Base-by-base conservation (phyloP, 2,329 filamentous ascomycete species). In the Phialemonium atrogriseum region DNA sequence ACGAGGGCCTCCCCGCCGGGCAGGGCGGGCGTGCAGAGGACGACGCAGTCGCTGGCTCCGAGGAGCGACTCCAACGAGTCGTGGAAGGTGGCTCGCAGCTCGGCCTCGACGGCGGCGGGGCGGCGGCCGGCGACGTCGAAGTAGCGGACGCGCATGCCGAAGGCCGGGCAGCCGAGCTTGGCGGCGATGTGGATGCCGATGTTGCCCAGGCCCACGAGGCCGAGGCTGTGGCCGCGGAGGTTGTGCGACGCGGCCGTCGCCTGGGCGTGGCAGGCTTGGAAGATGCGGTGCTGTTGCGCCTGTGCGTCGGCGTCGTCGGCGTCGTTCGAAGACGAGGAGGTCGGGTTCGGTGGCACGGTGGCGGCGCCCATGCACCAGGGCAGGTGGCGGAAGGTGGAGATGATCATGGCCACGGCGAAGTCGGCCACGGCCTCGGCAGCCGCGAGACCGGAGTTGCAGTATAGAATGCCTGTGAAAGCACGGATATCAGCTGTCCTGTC, bases 361-460 rank as follows among this genome's bases (percentile, higher is more conserved):
- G 77, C 77, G 2, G 76, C 72, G 2, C 62, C 48, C 30, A 73
- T 67, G 39, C 70, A 78, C 72, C 78, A 84, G 2, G 73, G 65
- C 10, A 86, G 67, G 27, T 73, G 66, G 31, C 81, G 76, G 59
- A 84, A 86, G 10, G 73, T 76, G 7, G 72, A 70, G 30, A 87
- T 70, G 43, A 86, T 72, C 44, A 81, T 68, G 46, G 76, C 77
- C 24, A 84, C 63, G 12, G 78, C 74, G 39, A 82, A 74, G 52
- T 86, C 82, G 30, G 80, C 80, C 2, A 85, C 80, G 5, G 80
- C 74, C 46, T 86, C 81, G 6, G 77, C 77, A 21, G 78, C 79
- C 0, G 80, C 79, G 2, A 75, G 67, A 2, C 79, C 80, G 3
- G 75, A 70, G 56, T 86, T 85, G 62, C 80, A 85, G 57, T 85